phyloP scores from a whole-genome alignment of 331 rosid genomes.

The Malus hybrid region DNA sequence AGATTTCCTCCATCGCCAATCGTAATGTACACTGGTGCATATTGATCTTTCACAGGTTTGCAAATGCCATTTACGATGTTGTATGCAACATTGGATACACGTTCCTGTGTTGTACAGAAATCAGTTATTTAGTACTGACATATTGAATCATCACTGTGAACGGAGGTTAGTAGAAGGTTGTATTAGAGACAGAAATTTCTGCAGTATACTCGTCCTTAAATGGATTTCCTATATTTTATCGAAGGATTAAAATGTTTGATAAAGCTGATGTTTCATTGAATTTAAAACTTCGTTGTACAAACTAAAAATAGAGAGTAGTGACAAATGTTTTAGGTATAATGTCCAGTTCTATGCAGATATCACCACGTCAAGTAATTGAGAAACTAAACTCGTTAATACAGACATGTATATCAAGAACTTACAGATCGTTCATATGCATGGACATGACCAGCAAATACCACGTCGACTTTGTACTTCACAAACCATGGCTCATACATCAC shows the following conservation, averaged over 20 bases:
- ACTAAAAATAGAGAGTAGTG: not conserved
- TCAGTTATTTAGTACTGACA: not conserved
- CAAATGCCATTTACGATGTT: slow-evolving; percentile 28
- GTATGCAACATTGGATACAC: slow-evolving; percentile 33
- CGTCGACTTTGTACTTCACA: no score
- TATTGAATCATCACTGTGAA: not conserved
- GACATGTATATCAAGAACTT: slow-evolving; percentile 10
- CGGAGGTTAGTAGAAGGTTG: not conserved
- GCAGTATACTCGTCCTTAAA: not conserved
- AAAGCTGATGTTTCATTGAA: not conserved
- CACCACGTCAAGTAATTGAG: not conserved
- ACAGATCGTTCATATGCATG: slow-evolving; percentile 22
- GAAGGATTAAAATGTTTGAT: not conserved
- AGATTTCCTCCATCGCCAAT: no score
- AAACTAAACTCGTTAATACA: not conserved
- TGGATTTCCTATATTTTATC: not conserved
- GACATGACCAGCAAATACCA: no score
- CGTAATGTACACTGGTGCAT: slow-evolving; percentile 35
- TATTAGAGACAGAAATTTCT: not conserved
- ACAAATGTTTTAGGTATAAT: not conserved
- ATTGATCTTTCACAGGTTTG: slow-evolving; percentile 27
- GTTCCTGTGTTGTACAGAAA: slow-evolving; percentile 18
- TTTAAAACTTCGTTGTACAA: not conserved
- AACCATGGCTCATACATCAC: no score
- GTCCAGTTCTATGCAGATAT: not conserved